Base-by-base conservation (phyloP, 202 grass and related monocot genomes). In the Cymbopogon flexuosus region DNA sequence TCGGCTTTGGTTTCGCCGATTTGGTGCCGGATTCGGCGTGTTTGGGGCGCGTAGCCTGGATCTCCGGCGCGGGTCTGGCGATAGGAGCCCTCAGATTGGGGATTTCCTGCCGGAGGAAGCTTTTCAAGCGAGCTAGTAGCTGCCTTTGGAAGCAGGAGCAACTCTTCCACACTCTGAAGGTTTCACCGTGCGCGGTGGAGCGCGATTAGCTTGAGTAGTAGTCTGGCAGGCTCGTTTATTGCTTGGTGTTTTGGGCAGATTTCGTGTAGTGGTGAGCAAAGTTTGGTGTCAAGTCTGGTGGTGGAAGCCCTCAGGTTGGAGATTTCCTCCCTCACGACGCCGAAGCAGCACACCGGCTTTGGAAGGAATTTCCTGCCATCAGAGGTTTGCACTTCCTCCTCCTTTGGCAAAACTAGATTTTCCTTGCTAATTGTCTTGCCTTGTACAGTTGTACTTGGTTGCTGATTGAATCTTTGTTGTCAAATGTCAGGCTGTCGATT, bases 91-190 rank as follows among this genome's bases (percentile, higher is more conserved):
- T 83, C 68, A 36, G 69, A 68, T 63, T 79, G 88, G 74, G 52
- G 83, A 86, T 90, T 83, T 83, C 62, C 79, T 35, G 79, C 51
- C 33, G 67, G 58, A 82, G 79, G 87, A 79, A 78, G 87, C 87
- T 79, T 83, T 47, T 36, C 64, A 27, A 40, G 22, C 51, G 77
- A 68, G 24, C n/a, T 69, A 58, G n/a, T 57, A 77, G 78, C 83
- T 85, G 73, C 73, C 79, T 86, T 82, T 35, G 79, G 83, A 66
- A 67, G 66, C 66, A 82, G 43, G 31, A 30, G 68, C 62, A 79
- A 29, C 52, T 70, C 88, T 79, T 73, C 73, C 21, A 10, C 30
- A 24, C 58, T 68, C 18, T 40, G 60, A 73, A 49, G 73, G 60
- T 73, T 82, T 78, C 78, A 13, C 54, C 75, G 16, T 81, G 3